Evolutionary conservation across 176 grass and related monocot genomes (phyloP).

Genomic region (Chloris gayana): DNA sequence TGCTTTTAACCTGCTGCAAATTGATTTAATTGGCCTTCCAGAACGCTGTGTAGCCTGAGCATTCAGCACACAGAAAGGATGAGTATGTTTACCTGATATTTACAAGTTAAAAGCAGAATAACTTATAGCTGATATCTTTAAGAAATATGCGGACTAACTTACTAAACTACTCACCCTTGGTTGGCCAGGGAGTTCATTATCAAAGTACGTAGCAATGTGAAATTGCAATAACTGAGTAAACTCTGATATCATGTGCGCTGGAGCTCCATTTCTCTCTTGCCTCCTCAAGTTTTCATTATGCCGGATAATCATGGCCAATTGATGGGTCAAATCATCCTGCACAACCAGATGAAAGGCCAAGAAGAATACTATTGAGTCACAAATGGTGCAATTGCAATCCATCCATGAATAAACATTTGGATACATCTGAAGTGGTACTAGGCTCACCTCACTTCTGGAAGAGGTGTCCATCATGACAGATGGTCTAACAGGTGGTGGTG

Average conservation of each 20-base stretch:
- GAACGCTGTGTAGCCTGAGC: slow-evolving; percentile 76
- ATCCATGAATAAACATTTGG: not conserved
- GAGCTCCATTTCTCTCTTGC: slow-evolving; percentile 95
- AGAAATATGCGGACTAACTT: not conserved
- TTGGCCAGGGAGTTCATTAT: slow-evolving; percentile 97
- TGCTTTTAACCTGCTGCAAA: slow-evolving; percentile 84
- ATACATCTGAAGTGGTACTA: not conserved
- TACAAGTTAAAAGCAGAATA: too few species aligned
- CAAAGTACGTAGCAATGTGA: slow-evolving; percentile 98
- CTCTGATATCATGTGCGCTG: slow-evolving; percentile 93
- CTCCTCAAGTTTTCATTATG: slow-evolving; percentile 96
- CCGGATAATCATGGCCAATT: slow-evolving; percentile 89
- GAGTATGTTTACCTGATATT: not conserved
- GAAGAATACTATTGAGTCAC: not conserved
- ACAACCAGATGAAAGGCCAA: slow-evolving; percentile 9
- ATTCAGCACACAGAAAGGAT: slow-evolving; percentile 16
- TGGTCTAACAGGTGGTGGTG: slow-evolving; percentile 88
- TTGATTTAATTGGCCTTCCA: slow-evolving; percentile 88
- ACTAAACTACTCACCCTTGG: slow-evolving; percentile 52
- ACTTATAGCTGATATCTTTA: too few species aligned
- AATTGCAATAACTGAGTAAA: slow-evolving; percentile 96
- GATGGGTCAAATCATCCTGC: slow-evolving; percentile 97
- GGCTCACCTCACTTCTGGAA: slow-evolving; percentile 83
- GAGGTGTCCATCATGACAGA: slow-evolving; percentile 97
- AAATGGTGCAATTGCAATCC: not conserved